Base-by-base conservation (phyloP, 192 early-diverging fungal genomes). In the Gamsiella multidivaricata region DNA sequence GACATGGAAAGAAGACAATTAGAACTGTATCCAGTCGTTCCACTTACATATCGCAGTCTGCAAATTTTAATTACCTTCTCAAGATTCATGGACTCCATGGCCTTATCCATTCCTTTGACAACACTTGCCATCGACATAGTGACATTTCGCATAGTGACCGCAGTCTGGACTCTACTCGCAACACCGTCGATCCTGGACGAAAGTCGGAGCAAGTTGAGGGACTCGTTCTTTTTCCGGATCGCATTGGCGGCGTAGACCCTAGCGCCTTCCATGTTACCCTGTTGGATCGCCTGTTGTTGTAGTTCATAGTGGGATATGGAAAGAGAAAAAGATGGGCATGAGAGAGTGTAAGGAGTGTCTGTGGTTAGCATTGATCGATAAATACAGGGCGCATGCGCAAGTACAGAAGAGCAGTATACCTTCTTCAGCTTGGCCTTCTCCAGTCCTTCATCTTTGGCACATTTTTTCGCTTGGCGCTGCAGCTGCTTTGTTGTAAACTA, bases 191-290 rank as follows among this genome's bases (percentile, higher is more conserved):
- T 93, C 46, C 96, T 90, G 54, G 94, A 95, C 25, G 93, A 84
- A 55, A 99, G 87, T 54, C 92, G 85, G 32, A 96, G 81, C 42
- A 98, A 78, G 80, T 99, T 97, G 34, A 98, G 84, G 3, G 89
- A 63, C 78, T 98, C 96, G 73, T 94, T 98, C 87, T 96, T 96
- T 81, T 99, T 99, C 68, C 98, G 88, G 65, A 99, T 99, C 18
- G 94, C 96, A 70, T 98, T 97, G 29, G 94, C 88, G 12, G 95
- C 96, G 79, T 96, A 94, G 67, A 99, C 91, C 65, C 93, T 91
- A 12, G 98, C 96, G 8, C 94, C 93, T 74, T 97, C 98, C 80
- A 87, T 90, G 71, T 98, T 95, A 34, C 92, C 91, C 80, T 92
- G 88, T 83, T 96, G 92, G 63, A 99, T 95, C 15, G 96, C 96